phyloP scores from a whole-genome alignment of 1,284 basidiomycete genomes.

The Sporisorium scitamineum region DNA sequence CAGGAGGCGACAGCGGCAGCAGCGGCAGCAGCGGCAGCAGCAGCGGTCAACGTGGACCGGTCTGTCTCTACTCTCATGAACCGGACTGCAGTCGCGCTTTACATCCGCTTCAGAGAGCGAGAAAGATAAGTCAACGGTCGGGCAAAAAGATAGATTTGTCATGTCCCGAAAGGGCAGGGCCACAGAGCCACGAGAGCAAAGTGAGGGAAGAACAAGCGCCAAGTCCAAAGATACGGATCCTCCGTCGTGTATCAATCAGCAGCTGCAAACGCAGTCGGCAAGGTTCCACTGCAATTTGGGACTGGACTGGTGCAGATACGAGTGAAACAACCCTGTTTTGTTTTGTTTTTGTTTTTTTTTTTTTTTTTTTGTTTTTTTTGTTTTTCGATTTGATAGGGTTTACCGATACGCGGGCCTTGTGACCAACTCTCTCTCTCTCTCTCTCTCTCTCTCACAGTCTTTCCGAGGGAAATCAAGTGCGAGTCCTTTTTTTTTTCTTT shows the following conservation, averaged over 20 bases:
- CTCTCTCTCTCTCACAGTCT: too few species aligned
- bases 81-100: constrained; percentile 14
- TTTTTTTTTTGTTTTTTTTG: background rate
- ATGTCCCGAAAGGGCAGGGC: background rate
- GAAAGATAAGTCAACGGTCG: background rate
- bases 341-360: background rate
- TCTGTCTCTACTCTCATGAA: background rate
- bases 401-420: constrained; percentile 1
- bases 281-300: background rate
- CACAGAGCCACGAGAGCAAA: background rate
- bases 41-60: too few species aligned
- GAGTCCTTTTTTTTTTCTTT: too few species aligned
- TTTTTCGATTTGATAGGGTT: background rate
- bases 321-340: background rate
- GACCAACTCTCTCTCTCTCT: too few species aligned
- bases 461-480: too few species aligned
- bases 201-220: background rate
- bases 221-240: too few species aligned
- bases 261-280: too few species aligned
- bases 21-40: too few species aligned
- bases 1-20: too few species aligned
- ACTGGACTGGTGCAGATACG: constrained; percentile 6
- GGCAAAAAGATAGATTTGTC: background rate
- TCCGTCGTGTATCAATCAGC: too few species aligned
- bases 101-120: background rate